phyloP scores from a whole-genome alignment of 2,329 filamentous ascomycete species.

The Colletotrichum spinosum region DNA sequence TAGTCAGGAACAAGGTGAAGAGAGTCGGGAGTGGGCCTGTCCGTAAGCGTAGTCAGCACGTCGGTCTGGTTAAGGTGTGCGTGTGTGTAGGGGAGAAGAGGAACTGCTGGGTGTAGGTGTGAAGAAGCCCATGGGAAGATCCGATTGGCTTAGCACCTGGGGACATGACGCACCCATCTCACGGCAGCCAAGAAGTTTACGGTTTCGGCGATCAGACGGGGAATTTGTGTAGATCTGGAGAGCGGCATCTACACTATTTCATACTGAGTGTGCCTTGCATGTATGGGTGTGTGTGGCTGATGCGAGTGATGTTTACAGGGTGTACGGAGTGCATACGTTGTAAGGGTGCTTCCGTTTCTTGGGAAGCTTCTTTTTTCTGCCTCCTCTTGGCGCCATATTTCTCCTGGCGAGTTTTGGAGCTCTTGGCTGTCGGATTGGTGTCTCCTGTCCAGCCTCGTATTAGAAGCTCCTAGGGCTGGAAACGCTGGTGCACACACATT shows the following conservation, averaged over 20 bases:
- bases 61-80: background rate
- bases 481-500: conserved; percentile 28
- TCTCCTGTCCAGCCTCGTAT: conserved; percentile 13
- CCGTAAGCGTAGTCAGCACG: conserved; percentile 6
- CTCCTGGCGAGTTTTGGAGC: background rate
- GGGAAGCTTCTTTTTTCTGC: conserved; percentile 2
- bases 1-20: conserved; percentile 11
- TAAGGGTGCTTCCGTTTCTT: no score
- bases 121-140: background rate
- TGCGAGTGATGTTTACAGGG: conserved; percentile 1
- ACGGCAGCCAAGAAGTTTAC: conserved; percentile 35
- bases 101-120: background rate
- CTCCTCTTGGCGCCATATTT: conserved; percentile 15
- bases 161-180: conserved; percentile 31
- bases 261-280: background rate
- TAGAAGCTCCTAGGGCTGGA: conserved; percentile 6
- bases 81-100: background rate
- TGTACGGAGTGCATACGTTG: no score
- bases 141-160: conserved; percentile 30
- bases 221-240: conserved; percentile 27
- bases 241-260: background rate
- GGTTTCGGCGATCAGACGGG: conserved; percentile 35
- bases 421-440: conserved; percentile 21
- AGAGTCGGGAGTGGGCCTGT: background rate
- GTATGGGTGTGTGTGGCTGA: background rate